Base-by-base conservation (phyloP, 176 grass and related monocot species). In the Neostapfia colusana region DNA sequence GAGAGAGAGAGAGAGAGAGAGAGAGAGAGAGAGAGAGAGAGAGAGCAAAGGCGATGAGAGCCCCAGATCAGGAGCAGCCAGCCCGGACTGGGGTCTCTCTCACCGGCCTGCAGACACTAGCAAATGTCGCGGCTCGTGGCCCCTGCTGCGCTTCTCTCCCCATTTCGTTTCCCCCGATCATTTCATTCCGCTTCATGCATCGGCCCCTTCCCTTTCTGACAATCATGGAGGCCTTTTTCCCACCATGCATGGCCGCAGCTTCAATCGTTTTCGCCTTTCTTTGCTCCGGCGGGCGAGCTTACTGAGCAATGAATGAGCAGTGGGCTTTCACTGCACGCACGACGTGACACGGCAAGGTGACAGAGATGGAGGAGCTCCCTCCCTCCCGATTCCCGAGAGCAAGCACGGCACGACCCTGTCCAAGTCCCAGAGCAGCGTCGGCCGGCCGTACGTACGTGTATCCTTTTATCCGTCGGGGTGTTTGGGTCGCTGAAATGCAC, bases 41-140 rank as follows among this genome's bases (percentile, higher is more conserved):
- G 37, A 71, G 39, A 16, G 24, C 66, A 56, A 76, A 82, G 79
- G n/a, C n/a, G n/a, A n/a, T 87, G 79, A 87, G 53, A 83, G 53
- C 67, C 48, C 57, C 60, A 59, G 58, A 62, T 77, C 73, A 21
- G 12, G 51, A 43, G 12, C 12, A 9, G 37, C 6, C 53, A 46
- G 72, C 53, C 57, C 18, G 10, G 50, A 10, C 20, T 7, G n/a
- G 56, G 25, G 74, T 74, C 74, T 82, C 60, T 74, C 58, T 63
- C 54, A 79, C 26, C 70, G 26, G 46, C 54, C 84, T 26, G 80
- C 34, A 38, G 72, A 36, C 75, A 74, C 63, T 86, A 86, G 78
- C 40, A 0, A 3, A 56, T 80, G 86, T 84, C 75, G 75, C 27
- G 59, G 26, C 50, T 31, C 74, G 12, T 51, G 44, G 48, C 48